Evolutionary conservation across 140 eudicot genomes (phyloP).

Genomic region (Ambrosia hybrid): DNA sequence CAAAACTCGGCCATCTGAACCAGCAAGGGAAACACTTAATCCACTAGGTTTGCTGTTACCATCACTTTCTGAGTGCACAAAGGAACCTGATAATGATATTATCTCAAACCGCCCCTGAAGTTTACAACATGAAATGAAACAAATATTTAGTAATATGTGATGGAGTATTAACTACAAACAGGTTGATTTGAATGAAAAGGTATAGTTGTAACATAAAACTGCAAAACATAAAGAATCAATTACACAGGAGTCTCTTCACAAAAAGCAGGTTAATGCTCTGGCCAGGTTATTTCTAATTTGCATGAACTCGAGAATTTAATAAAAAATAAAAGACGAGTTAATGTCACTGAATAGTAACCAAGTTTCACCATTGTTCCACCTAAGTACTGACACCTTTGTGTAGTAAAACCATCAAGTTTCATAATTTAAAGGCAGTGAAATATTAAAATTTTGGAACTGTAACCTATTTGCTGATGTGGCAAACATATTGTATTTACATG

Average conservation of each 20-base stretch:
- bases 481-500: background rate
- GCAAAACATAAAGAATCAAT: background rate
- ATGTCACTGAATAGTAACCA: background rate
- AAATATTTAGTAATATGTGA: background rate
- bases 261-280: background rate
- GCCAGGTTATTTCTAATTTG: background rate
- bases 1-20: constrained; percentile 85
- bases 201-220: background rate
- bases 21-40: constrained; percentile 88
- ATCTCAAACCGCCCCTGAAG: constrained; percentile 93
- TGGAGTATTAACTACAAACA: background rate
- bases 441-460: background rate
- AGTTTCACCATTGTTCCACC: background rate
- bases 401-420: background rate
- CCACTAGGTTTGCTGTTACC: constrained; percentile 69
- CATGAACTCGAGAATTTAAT: background rate
- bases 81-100: constrained; percentile 76
- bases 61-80: constrained; percentile 55
- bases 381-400: background rate
- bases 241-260: background rate
- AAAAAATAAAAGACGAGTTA: background rate
- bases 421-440: background rate
- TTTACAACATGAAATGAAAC: constrained; percentile 7
- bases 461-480: background rate
- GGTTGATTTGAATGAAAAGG: background rate